Conservation (phyloP, 768 basidiomycete species). For the Amylocystis lapponica region DNA sequence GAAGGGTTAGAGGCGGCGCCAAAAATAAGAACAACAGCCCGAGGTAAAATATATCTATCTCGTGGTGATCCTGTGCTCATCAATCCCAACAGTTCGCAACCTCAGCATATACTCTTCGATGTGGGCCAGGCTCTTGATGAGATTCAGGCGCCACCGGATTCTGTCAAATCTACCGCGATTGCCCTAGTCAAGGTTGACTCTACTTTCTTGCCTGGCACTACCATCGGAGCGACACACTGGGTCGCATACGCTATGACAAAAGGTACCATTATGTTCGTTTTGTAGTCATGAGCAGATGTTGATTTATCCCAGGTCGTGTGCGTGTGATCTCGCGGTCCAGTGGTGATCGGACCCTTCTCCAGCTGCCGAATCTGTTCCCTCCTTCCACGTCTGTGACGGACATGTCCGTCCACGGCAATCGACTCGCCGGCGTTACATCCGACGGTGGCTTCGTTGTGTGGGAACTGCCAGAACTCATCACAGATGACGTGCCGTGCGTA, state of each 20-base stretch:
- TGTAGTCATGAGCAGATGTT: background rate
- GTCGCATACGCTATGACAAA: slow-evolving; percentile 91
- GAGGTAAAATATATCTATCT: slow-evolving; percentile 35
- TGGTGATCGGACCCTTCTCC: slow-evolving; percentile 82
- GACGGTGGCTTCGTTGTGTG: slow-evolving; percentile 89
- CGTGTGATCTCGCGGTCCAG: slow-evolving; percentile 86
- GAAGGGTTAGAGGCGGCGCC: slow-evolving; percentile 32
- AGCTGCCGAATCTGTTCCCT: slow-evolving; percentile 59
- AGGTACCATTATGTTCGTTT: slow-evolving; percentile 33
- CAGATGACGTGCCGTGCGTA: slow-evolving; percentile 81
- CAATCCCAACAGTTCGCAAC: slow-evolving; percentile 47
- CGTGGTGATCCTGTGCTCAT: no score
- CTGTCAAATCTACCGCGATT: slow-evolving; percentile 85
- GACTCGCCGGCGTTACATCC: slow-evolving; percentile 80
- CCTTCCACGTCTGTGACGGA: slow-evolving; percentile 63
- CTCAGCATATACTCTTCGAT: slow-evolving; percentile 70
- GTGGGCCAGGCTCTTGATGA: slow-evolving; percentile 68
- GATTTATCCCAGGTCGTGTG: slow-evolving; percentile 54
- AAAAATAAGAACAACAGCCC: slow-evolving; percentile 52
- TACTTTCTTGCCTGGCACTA: slow-evolving; percentile 78
- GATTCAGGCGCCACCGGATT: slow-evolving; percentile 68
- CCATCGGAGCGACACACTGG: slow-evolving; percentile 89
- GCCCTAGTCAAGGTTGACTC: slow-evolving; percentile 84
- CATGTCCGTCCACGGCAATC: slow-evolving; percentile 80
- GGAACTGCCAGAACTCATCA: slow-evolving; percentile 79